A percentile compares a stretch with the other conserved stretches of the same genome.
Conservation (phyloP, 257 asterid species). For the Nicotiana benthamiana region DNA sequence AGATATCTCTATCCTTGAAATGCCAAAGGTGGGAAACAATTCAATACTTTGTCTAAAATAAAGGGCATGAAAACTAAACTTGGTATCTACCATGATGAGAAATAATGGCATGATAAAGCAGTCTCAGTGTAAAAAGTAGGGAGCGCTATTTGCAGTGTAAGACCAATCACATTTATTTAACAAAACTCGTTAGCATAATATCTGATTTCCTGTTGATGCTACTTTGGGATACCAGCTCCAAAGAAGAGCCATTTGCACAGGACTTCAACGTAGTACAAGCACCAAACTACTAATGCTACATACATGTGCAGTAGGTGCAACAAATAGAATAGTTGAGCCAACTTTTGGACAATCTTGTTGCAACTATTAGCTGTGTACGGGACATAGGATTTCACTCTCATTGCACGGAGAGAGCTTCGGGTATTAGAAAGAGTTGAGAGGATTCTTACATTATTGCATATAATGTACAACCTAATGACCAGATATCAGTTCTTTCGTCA, state of each 20-base stretch:
- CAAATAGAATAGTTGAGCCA: background rate
- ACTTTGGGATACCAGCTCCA: background rate
- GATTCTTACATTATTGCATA: conserved; percentile 87
- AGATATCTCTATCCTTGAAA: background rate
- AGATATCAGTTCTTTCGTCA: conserved; percentile 95
- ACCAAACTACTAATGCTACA: background rate
- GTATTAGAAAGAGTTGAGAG: conserved; percentile 1
- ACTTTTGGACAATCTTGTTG: background rate
- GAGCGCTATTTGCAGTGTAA: background rate
- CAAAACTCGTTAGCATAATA: background rate
- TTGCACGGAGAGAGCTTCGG: background rate
- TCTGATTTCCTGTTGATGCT: background rate
- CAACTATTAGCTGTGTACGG: background rate
- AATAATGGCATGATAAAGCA: background rate
- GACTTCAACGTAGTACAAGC: background rate
- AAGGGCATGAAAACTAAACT: background rate
- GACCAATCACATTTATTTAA: background rate
- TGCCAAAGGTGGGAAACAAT: background rate
- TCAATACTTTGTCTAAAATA: background rate
- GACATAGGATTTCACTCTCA: background rate
- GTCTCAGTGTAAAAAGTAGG: background rate
- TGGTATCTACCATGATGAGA: background rate
- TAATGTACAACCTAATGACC: conserved; percentile 98
- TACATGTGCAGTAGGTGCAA: background rate
- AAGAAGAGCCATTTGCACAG: background rate